Evolutionary conservation across 352 stramenopile species (phyloP), one percentile per base, ranked within the genome.

Genomic region (Phytophthora pini): DNA sequence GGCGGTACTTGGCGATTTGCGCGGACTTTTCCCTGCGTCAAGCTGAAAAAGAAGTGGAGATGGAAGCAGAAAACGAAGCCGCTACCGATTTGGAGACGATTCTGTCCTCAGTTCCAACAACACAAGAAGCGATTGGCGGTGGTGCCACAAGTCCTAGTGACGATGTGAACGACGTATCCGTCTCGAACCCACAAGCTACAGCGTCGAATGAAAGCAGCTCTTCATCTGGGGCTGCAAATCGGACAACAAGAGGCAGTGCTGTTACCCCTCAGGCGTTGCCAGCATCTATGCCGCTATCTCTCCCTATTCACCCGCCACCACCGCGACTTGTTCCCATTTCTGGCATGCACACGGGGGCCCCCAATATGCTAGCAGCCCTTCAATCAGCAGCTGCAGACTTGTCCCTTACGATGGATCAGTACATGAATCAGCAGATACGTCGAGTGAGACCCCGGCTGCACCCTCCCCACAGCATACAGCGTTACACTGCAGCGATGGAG

Each of bases 1-100:
- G 97, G 2, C 92, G 91, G 24, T 96, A 97, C 46, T 83, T 99
- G 32, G 95, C 93, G 39, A 97, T 97, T 45, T 99, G 96, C 79
- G 94, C 95, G 22, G 94, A 98, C 67, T 98, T 98, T 69, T 98
- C 86, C 12, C 51, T 94, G 10, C 77, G 93, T 56, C 80, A 98
- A 72, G 93, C 93, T 20, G 86, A 98, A 40, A 88, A 89, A 60
- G 85, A 94, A 38, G 83, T 88, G 32, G 87, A 96, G 45, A 80
- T 90, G 82, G 84, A 93, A 63, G 82, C 81, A 8, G 84, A 88
- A 43, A 84, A 82, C 57, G 85, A 94, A 56, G 84, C 84, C 22
- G 80, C 65, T 2, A 91, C 77, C 17, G 88, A 94, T 62, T 59
- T 93, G 46, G 84, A 92, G 62, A 80, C 87, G 32, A 93, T 94